A percentile compares a stretch with the other conserved stretches of the same genome.
These are phyloP conservation scores for Solanum boliviense DNA, from an alignment of 257 asterid species.

Conservation along the genomic window DNA sequence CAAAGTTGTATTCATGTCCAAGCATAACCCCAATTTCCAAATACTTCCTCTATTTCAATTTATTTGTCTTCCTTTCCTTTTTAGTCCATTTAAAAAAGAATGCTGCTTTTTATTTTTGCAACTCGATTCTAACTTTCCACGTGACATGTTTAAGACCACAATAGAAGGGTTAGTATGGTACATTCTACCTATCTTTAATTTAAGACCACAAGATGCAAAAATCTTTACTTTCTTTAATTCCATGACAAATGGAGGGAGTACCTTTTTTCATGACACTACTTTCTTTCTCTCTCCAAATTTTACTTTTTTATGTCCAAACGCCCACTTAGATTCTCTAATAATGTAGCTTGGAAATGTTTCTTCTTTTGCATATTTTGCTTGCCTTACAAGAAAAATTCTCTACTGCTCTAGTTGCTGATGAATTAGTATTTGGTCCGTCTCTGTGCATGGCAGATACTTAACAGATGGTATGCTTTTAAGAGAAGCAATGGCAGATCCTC, in stretches of 20 bases:
- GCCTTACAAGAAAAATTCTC: neutral
- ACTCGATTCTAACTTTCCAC: neutral
- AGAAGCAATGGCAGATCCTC: conserved; percentile 98
- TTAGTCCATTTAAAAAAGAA: neutral
- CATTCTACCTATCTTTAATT: neutral
- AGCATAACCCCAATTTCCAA: neutral
- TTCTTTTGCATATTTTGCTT: neutral
- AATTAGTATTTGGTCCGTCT: neutral
- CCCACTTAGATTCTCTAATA: neutral
- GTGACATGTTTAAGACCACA: neutral
- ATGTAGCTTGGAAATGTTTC: neutral
- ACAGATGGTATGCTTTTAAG: conserved; percentile 99
- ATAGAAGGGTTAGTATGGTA: neutral
- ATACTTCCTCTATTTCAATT: neutral
- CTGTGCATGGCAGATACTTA: conserved; percentile 44
- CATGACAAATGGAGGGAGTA: neutral
- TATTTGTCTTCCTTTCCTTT: neutral
- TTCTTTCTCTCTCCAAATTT: neutral
- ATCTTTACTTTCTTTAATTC: neutral
- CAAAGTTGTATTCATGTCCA: neutral
- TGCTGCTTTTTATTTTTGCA: neutral
- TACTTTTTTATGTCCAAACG: neutral
- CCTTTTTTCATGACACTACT: neutral
- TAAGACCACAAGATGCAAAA: neutral
- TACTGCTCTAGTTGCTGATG: neutral